These are phyloP conservation scores for Verticillium isaacii DNA, from an alignment of 2,329 filamentous ascomycete species.

Conservation along the genomic window DNA sequence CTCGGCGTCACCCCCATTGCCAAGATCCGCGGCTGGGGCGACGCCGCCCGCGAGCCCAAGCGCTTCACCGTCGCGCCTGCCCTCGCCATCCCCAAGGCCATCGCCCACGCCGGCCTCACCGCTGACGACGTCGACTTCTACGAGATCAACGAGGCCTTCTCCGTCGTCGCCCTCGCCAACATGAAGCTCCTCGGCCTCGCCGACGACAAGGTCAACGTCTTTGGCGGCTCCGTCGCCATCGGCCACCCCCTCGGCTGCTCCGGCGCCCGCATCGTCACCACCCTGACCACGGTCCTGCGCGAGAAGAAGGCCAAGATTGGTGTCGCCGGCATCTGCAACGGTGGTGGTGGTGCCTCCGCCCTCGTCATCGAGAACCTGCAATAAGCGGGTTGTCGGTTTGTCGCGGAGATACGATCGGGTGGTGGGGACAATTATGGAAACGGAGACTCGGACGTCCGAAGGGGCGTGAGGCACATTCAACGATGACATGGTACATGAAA, in stretches of 20 bases:
- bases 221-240: constrained; percentile 91
- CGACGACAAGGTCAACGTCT: constrained; percentile 88
- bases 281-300: constrained; percentile 80
- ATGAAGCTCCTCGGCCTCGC: constrained; percentile 80
- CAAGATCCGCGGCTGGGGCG: constrained; percentile 96
- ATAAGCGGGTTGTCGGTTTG: constrained; percentile 28
- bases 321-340: constrained; percentile 94
- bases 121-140: constrained; percentile 81
- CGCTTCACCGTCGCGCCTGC: constrained; percentile 95
- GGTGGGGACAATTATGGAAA: neutral
- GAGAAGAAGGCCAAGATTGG: constrained; percentile 94
- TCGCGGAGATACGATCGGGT: neutral
- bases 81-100: constrained; percentile 92
- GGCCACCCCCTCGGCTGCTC: constrained; percentile 93
- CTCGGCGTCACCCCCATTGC: constrained; percentile 87
- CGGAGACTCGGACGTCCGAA: neutral
- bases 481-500: constrained; percentile 2
- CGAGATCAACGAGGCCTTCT: constrained; percentile 99
- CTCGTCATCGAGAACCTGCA: constrained; percentile 78
- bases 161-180: constrained; percentile 92
- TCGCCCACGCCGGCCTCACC: constrained; percentile 85
- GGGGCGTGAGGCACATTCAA: constrained; percentile 1
- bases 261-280: constrained; percentile 89
- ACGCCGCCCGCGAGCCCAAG: constrained; percentile 84
- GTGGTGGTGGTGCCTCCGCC: constrained; percentile 90